Base-by-base conservation (phyloP, 345 rosid species). In the thale cress (Arabidopsis thaliana) region DNA sequence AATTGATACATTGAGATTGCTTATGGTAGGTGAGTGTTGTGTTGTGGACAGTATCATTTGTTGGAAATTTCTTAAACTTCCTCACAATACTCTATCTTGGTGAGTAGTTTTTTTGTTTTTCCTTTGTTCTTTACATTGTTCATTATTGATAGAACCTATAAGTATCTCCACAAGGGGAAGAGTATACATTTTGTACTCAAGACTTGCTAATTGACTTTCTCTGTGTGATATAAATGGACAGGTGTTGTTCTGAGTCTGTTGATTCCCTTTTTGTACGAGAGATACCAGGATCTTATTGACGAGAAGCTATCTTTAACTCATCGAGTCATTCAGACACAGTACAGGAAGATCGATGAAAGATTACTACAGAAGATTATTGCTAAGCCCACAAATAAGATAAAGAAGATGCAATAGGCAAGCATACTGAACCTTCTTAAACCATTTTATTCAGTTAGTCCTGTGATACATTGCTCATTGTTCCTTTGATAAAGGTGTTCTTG, bases 1-100 rank as follows among this genome's bases (percentile, higher is more conserved):
- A 1, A 45, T 16, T 52, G 59, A 48, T 23, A 24, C 14, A 34
- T 62, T 33, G 53, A 0, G 45, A 9, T 52, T 75, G 40, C 36
- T 36, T 36, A 62, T 73, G 73, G 68, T 85, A 95, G 99, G 91
- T 93, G 46, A 84, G 88, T 67, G 70, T 73, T 80, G 79, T 62
- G 50, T 84, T 93, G 85, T 88, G 89, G 88, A 45, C 78, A 6
- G 69, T 85, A 48, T 93, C 96, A 3, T 86, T 44, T 64, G 60
- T 93, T 32, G 97, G 99, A 4, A 74, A 80, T 61, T 72, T 90
- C 81, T 79, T 87, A 79, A 87, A 82, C 81, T 89, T 96, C 57
- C 91, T 96, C 68, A 88, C 97, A 14, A 79, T 93, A 57, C 71
- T 82, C 72, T 91, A 93, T 78, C 55, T 88, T 56, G 96, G 99